Evolutionary conservation across 1,139 yeast species (phyloP).

Genomic region (Yamadazyma mexicana): DNA sequence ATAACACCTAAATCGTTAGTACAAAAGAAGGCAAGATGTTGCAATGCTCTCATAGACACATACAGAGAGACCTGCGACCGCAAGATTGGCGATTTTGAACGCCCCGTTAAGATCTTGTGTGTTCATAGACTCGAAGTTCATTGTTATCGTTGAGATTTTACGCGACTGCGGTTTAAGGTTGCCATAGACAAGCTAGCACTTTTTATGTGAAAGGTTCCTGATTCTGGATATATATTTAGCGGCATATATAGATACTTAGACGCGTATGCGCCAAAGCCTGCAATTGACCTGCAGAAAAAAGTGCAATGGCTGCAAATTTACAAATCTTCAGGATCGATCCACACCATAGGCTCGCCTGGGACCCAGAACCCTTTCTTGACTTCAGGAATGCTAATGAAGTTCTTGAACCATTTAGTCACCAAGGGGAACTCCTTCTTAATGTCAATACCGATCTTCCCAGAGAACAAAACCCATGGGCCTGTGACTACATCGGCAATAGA

Average conservation of each 20-base stretch:
- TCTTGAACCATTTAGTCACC: conserved; percentile 44
- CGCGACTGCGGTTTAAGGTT: too few relatives aligned
- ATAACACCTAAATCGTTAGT: conserved; percentile 34
- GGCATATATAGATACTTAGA: too few relatives aligned
- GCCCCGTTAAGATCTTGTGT: conserved; percentile 46
- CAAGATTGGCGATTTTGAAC: conserved; percentile 64
- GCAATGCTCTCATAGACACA: too few relatives aligned
- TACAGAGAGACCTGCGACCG: conserved; percentile 62
- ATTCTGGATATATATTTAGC: too few relatives aligned
- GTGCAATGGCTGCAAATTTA: too few relatives aligned
- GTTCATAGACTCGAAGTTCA: conserved; percentile 26
- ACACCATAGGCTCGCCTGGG: conserved; percentile 10
- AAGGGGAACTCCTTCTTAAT: conserved; percentile 45
- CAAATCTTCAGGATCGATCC: conserved; percentile 11
- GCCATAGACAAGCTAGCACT: too few relatives aligned
- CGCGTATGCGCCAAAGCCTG: too few relatives aligned
- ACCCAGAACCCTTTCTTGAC: conserved; percentile 31
- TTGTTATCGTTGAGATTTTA: conserved; percentile 3
- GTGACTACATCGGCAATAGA: conserved; percentile 53
- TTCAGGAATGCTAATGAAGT: conserved; percentile 36
- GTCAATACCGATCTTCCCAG: conserved; percentile 30
- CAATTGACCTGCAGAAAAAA: too few relatives aligned
- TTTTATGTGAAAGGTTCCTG: too few relatives aligned
- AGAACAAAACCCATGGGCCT: conserved; percentile 35
- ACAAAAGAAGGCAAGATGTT: too few relatives aligned